Percentiles rank a stretch among this genome's conserved stretches.
Evolutionary conservation across 805 yeast genomes (phyloP).

Genomic region (Ogataea pilisensis): DNA sequence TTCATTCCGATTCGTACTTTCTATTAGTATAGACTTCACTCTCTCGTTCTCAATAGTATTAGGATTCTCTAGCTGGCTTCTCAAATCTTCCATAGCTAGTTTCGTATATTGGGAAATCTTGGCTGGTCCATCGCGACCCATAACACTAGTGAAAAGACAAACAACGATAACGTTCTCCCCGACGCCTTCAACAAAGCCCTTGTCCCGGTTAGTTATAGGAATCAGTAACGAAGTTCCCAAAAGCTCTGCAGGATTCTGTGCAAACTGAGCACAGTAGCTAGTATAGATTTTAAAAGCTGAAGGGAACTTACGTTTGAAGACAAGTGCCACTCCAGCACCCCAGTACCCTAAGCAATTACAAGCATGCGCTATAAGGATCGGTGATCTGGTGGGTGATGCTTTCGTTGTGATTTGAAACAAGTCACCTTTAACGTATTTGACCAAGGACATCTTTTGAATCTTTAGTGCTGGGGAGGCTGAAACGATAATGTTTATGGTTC

Average conservation of each 20-base stretch:
- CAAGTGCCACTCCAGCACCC: constrained; percentile 82
- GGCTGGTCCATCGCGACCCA: constrained; percentile 43
- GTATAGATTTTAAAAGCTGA: constrained; percentile 48
- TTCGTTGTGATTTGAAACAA: constrained; percentile 37
- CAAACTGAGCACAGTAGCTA: constrained; percentile 34
- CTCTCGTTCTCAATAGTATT: constrained; percentile 4
- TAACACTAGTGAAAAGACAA: constrained; percentile 69
- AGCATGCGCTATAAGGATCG: constrained; percentile 64
- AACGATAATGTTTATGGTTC: no score
- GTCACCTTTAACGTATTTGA: constrained; percentile 52
- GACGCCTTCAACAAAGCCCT: constrained; percentile 26
- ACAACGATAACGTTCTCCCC: constrained; percentile 39
- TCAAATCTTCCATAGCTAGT: constrained; percentile 44
- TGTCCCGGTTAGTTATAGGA: constrained; percentile 30
- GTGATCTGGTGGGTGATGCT: constrained; percentile 16
- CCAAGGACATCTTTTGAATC: constrained; percentile 14
- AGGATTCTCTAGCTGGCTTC: constrained; percentile 31
- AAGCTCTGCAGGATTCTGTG: constrained; percentile 27
- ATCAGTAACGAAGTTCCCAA: constrained; percentile 55
- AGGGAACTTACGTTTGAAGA: constrained; percentile 52
- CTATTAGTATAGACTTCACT: neutral
- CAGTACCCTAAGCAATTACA: constrained; percentile 76
- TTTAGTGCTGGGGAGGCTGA: no score
- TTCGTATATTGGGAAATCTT: constrained; percentile 51
- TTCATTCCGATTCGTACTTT: neutral